Base-by-base conservation (phyloP, 106 monocot species). In the Gastrodia elata region DNA sequence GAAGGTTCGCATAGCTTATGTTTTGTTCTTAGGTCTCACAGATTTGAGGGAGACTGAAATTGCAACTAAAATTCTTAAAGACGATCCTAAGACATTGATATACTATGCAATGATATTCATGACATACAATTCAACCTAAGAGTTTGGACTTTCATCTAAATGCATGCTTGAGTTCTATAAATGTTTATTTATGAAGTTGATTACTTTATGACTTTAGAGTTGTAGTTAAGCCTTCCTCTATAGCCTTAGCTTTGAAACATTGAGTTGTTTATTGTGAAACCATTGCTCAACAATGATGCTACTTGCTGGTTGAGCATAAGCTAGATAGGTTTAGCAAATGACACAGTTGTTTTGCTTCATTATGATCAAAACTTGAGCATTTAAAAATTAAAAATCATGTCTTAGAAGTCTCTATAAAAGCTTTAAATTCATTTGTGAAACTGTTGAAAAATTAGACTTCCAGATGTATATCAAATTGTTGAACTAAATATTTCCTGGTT, bases 31-130 rank as follows among this genome's bases (percentile, higher is more conserved):
- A 96, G 95, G 92, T 96, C 42, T 84, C 83, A 78, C n/a, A n/a
- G 85, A 87, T 61, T 80, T 96, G 20, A 86, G 83, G 64, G 92
- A 96, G 82, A 96, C 92, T 68, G 95, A 96, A 77, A 84, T 96
- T 80, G 95, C 95, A 73, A 88, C 95, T 30, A 92, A 83, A 68
- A 73, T 96, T 75, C 74, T 95, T 55, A 76, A 85, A 26, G 85
- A 89, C 77, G 89, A 91, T 78, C 36, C 75, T 55, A 83, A 73
- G n/a, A 27, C 43, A n/a, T 75, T 85, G 91, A 88, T 94, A 87
- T 38, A 24, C 52, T 75, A n/a, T 73, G 15, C 27, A n/a, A 38
- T 67, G 67, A 38, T 67, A 36, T 38, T 27, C 37, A 67, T 37
- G 0, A 13, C 36, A 14, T 14, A 35, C 58, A 58, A 26, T 58